Conservation (phyloP, 2,329 filamentous ascomycete species). For the Colletotrichum chrysophilum region DNA sequence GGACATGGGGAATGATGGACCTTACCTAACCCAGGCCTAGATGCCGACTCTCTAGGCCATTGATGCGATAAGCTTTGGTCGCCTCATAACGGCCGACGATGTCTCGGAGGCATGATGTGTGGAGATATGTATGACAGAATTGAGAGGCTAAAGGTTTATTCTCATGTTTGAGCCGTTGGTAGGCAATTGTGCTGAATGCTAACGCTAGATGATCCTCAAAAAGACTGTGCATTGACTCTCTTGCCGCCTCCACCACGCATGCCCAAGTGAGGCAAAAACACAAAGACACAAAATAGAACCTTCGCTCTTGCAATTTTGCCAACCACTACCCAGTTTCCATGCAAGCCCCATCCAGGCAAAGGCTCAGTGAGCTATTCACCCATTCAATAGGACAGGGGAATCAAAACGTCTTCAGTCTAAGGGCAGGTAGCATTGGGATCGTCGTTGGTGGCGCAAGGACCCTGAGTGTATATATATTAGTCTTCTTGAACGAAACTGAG, state of each 20-base stretch:
- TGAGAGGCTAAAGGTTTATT: background rate
- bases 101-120: background rate
- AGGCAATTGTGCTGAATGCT: background rate
- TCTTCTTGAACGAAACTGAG: background rate
- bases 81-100: background rate
- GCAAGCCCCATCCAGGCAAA: background rate
- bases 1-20: background rate
- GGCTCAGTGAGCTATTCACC: background rate
- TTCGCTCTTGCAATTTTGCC: background rate
- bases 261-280: background rate
- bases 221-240: background rate
- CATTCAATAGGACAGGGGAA: background rate
- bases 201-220: background rate
- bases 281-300: background rate
- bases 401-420: background rate
- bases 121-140: background rate
- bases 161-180: background rate
- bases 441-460: background rate
- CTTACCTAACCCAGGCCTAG: background rate
- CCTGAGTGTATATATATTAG: background rate
- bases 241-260: background rate
- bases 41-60: background rate
- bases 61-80: background rate
- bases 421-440: background rate
- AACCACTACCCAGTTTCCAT: background rate